These are phyloP conservation scores for Microcyclosporella mali DNA, from an alignment of 2,329 filamentous ascomycete species.

Conservation along the genomic window DNA sequence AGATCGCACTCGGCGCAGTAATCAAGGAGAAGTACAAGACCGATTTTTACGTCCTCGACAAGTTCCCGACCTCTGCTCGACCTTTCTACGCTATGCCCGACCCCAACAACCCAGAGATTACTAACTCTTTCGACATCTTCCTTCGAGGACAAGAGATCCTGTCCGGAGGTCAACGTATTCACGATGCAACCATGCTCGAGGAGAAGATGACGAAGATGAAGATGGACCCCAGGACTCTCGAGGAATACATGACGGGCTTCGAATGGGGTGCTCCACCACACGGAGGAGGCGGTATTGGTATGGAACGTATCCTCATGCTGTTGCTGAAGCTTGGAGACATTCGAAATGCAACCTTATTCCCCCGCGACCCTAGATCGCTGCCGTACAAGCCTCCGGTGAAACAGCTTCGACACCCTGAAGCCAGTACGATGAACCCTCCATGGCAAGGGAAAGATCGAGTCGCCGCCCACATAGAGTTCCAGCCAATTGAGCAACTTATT, in stretches of 20 bases:
- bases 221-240: slow-evolving; percentile 74
- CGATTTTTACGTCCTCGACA: slow-evolving; percentile 91
- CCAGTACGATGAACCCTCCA: slow-evolving; percentile 68
- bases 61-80: slow-evolving; percentile 76
- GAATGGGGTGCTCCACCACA: slow-evolving; percentile 84
- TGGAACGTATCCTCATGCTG: slow-evolving; percentile 83
- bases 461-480: slow-evolving; percentile 50
- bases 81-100: slow-evolving; percentile 92
- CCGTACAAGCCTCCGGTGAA: slow-evolving; percentile 59
- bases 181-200: slow-evolving; percentile 67
- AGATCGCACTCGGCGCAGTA: slow-evolving; percentile 76
- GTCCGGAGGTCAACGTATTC: slow-evolving; percentile 87
- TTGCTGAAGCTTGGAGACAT: slow-evolving; percentile 84
- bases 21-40: slow-evolving; percentile 81
- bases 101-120: slow-evolving; percentile 62
- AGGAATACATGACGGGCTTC: slow-evolving; percentile 84
- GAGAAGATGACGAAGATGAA: slow-evolving; percentile 70
- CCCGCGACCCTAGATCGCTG: slow-evolving; percentile 80
- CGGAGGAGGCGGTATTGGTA: slow-evolving; percentile 80
- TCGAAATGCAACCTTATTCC: slow-evolving; percentile 78
- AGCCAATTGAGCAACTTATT: slow-evolving; percentile 77
- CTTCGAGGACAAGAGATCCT: slow-evolving; percentile 88
- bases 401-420: slow-evolving; percentile 75
- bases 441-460: slow-evolving; percentile 52
- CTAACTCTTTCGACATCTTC: slow-evolving; percentile 94